Percentiles rank a stretch among this genome's conserved stretches.
Conservation (phyloP, 164 flowering plant species). For the Kalanchoe fedtschenkoi region DNA sequence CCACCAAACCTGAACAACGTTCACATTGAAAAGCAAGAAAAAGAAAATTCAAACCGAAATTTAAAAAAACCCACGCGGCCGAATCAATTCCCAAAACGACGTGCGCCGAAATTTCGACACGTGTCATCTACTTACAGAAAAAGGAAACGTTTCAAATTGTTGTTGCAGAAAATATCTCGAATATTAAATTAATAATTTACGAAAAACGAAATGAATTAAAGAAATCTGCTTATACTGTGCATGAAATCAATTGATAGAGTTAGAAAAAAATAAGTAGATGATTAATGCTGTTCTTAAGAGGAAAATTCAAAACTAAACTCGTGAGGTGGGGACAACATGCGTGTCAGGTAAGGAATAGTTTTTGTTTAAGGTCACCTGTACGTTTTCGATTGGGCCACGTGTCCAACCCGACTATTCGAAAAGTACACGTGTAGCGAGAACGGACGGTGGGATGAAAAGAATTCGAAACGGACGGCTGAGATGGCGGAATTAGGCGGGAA, state of each 20-base stretch:
- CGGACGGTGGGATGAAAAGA: neutral
- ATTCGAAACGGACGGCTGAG: constrained; percentile 12
- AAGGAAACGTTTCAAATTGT: neutral
- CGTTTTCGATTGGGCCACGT: constrained; percentile 22
- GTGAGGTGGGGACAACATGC: constrained; percentile 18
- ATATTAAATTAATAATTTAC: neutral
- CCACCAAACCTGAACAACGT: neutral
- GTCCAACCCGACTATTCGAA: neutral
- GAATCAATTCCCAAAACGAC: too few relatives aligned
- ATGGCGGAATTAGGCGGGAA: neutral
- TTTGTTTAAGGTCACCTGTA: constrained; percentile 12
- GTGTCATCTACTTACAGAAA: neutral
- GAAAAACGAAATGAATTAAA: too few relatives aligned
- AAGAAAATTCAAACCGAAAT: too few relatives aligned
- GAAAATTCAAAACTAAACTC: neutral
- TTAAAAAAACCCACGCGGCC: too few relatives aligned
- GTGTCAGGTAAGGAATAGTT: constrained; percentile 19
- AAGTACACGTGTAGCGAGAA: neutral
- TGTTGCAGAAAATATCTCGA: neutral
- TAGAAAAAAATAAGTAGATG: neutral
- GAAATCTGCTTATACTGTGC: too few relatives aligned
- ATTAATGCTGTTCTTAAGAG: neutral
- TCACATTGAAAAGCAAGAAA: neutral
- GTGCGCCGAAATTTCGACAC: neutral
- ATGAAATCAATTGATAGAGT: too few relatives aligned